Percentiles rank a stretch among this genome's conserved stretches.
These are phyloP conservation scores for Saposhnikovia divaricata DNA, from an alignment of 129 eudicot species.

Conservation along the genomic window DNA sequence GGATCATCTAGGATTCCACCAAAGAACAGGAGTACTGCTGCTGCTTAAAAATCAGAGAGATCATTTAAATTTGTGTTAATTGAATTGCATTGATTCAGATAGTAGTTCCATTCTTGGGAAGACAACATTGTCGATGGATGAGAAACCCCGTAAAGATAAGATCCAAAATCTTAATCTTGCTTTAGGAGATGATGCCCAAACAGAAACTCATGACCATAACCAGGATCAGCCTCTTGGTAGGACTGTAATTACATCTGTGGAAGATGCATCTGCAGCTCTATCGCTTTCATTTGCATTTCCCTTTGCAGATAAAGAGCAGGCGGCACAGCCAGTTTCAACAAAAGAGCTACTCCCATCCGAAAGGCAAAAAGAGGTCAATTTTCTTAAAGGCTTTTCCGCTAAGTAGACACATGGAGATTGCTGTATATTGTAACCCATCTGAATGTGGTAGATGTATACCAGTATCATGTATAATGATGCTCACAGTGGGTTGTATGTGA, in stretches of 20 bases:
- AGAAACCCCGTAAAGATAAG: conserved; percentile 14
- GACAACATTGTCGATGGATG: conserved; percentile 7
- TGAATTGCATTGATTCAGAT: neutral
- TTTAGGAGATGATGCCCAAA: conserved; percentile 46
- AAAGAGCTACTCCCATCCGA: conserved; percentile 17
- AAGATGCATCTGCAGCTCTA: conserved; percentile 45
- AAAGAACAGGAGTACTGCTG: too few species aligned
- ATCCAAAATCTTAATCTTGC: conserved; percentile 50
- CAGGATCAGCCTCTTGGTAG: conserved; percentile 14
- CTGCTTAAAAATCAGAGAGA: too few species aligned
- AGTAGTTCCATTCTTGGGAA: conserved; percentile 24
- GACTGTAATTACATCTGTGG: conserved; percentile 22
- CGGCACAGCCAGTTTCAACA: conserved; percentile 8
- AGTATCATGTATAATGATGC: conserved; percentile 39
- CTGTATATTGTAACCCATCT: conserved; percentile 12
- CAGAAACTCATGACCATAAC: conserved; percentile 13
- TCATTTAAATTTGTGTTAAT: too few species aligned
- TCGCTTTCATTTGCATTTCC: conserved; percentile 73
- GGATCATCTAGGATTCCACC: too few species aligned
- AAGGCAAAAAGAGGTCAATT: conserved; percentile 22
- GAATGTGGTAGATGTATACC: too few species aligned
- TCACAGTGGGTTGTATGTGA: neutral
- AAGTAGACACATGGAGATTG: conserved; percentile 18
- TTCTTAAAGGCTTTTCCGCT: conserved; percentile 40
- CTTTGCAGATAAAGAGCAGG: conserved; percentile 28